Evolutionary conservation across 2,329 filamentous ascomycete genomes (phyloP).

Genomic region (Paecilomyces dactylethromorphus): DNA sequence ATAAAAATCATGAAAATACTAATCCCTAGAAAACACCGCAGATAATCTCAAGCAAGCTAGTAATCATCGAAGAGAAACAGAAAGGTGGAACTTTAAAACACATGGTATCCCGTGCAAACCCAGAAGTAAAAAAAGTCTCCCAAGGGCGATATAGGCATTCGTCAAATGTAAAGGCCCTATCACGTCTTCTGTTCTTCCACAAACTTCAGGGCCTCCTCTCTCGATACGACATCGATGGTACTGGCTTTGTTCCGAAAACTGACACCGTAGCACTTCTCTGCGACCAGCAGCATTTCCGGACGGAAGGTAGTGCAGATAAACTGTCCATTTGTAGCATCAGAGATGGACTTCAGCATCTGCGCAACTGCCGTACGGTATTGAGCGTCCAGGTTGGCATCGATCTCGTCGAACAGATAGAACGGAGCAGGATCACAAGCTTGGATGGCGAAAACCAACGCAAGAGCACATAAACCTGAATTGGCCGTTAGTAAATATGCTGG

Average conservation of each 20-base stretch:
- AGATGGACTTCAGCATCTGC: constrained; percentile 74
- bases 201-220: constrained; percentile 84
- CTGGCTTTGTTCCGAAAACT: constrained; percentile 88
- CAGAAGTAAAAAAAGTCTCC: not conserved
- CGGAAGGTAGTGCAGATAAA: constrained; percentile 99
- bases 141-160: not conserved
- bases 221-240: constrained; percentile 81
- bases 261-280: constrained; percentile 96
- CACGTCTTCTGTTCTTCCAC: constrained; percentile 71
- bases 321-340: constrained; percentile 55
- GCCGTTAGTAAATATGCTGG: not conserved
- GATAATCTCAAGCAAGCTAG: not conserved
- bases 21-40: not conserved
- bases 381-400: constrained; percentile 95
- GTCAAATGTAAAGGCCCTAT: not conserved
- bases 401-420: constrained; percentile 99
- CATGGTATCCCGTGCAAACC: not conserved
- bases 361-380: constrained; percentile 97
- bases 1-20: not conserved
- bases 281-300: constrained; percentile 90
- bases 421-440: constrained; percentile 95
- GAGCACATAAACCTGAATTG: constrained; percentile 71
- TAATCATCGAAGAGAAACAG: not conserved
- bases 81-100: not conserved
- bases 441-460: constrained; percentile 98